phyloP scores from a whole-genome alignment of 106 monocot species.

The Acorus gramineus region DNA sequence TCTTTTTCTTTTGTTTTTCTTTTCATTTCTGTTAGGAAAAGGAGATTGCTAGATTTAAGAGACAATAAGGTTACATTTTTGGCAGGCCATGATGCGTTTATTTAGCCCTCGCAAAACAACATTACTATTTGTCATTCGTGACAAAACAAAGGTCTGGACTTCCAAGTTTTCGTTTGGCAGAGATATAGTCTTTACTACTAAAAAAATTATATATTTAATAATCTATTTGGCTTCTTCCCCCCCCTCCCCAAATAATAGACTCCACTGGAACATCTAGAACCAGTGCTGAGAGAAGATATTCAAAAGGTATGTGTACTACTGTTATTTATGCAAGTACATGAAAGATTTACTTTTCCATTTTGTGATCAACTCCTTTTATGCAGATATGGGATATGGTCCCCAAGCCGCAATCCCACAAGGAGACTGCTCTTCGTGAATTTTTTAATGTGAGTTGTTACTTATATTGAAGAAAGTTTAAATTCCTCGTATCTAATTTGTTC shows the following conservation, averaged over 20 bases:
- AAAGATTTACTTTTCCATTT: no score
- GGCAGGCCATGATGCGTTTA: constrained; percentile 62
- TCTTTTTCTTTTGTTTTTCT: not conserved
- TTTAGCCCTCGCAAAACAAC: constrained; percentile 59
- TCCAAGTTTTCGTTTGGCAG: not conserved
- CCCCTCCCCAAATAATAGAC: constrained; percentile 15
- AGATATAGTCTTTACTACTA: no score
- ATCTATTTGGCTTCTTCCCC: no score
- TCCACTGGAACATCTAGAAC: constrained; percentile 42
- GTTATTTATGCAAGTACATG: no score
- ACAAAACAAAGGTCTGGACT: constrained; percentile 54
- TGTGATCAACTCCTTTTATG: constrained; percentile 1
- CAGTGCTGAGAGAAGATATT: constrained; percentile 50
- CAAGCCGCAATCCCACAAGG: constrained; percentile 35
- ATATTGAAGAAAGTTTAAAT: not conserved
- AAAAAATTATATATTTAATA: no score
- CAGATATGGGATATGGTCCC: constrained; percentile 57
- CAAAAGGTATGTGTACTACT: constrained; percentile 29
- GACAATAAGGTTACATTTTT: not conserved
- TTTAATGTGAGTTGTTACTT: constrained; percentile 37
- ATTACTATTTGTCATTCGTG: constrained; percentile 61
- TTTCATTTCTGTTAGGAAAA: not conserved
- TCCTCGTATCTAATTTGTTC: constrained; percentile 1
- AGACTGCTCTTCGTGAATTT: constrained; percentile 40
- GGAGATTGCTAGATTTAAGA: no score